These are phyloP conservation scores for Crithidia mellificae DNA, from an alignment of 208 protist genomes.

Conservation along the genomic window DNA sequence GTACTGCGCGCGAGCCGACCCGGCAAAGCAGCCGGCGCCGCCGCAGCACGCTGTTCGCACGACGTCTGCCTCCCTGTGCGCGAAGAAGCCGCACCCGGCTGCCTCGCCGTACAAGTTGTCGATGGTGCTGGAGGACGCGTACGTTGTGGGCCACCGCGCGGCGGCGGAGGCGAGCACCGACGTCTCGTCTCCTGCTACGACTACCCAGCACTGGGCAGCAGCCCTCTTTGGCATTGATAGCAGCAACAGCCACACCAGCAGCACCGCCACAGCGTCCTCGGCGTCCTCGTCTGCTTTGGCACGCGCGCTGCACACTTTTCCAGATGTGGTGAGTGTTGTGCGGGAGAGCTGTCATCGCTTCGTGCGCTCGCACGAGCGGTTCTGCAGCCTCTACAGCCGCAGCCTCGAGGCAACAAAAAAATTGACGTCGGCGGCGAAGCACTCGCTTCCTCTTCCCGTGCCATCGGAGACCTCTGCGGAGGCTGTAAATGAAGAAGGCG, in stretches of 20 bases:
- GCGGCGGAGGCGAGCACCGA: not conserved
- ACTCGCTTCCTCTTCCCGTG: no score
- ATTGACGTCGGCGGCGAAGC: no score
- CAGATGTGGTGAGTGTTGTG: slow-evolving; percentile 50
- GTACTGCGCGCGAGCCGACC: slow-evolving; percentile 37
- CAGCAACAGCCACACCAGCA: no score
- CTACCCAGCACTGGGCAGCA: slow-evolving; percentile 30
- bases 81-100: slow-evolving; percentile 12
- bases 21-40: slow-evolving; percentile 9
- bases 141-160: slow-evolving; percentile 11
- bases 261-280: not conserved
- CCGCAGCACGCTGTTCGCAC: not conserved
- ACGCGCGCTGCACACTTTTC: slow-evolving; percentile 27
- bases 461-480: no score
- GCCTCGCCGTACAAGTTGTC: slow-evolving; percentile 33
- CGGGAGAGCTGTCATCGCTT: slow-evolving; percentile 57
- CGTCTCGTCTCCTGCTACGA: not conserved
- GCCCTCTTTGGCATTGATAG: slow-evolving; percentile 14
- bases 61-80: slow-evolving; percentile 4
- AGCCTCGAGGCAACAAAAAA: no score
- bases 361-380: slow-evolving; percentile 30
- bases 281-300: not conserved
- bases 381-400: slow-evolving; percentile 13
- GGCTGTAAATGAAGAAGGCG: no score
- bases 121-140: slow-evolving; percentile 58